These are phyloP conservation scores for Ogataea wickerhamii DNA, from an alignment of 805 yeast species.

Conservation along the genomic window DNA sequence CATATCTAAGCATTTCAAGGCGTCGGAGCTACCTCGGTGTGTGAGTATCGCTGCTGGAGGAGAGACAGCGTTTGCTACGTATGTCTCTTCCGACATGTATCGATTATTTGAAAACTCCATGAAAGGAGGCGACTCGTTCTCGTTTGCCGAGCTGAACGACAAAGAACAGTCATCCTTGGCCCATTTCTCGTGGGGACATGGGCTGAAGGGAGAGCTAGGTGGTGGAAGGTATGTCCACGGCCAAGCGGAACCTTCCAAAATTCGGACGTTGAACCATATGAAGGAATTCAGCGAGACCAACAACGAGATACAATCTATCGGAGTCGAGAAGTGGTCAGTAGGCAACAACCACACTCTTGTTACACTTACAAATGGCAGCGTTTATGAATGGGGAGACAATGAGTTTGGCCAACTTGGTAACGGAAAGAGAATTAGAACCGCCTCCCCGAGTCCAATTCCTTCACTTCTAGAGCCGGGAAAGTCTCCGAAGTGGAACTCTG, in stretches of 20 bases:
- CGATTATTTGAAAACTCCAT: slow-evolving; percentile 33
- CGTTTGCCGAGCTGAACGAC: slow-evolving; percentile 19
- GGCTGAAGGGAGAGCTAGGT: slow-evolving; percentile 84
- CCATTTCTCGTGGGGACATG: slow-evolving; percentile 73
- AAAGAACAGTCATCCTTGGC: slow-evolving; percentile 30
- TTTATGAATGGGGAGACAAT: slow-evolving; percentile 81
- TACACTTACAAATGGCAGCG: slow-evolving; percentile 58
- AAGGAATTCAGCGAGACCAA: slow-evolving; percentile 52
- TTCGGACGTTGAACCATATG: slow-evolving; percentile 46
- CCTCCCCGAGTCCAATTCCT: slow-evolving; percentile 54
- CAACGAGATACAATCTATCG: slow-evolving; percentile 40
- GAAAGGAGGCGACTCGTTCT: slow-evolving; percentile 13
- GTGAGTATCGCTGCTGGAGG: slow-evolving; percentile 65
- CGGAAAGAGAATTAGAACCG: slow-evolving; percentile 62
- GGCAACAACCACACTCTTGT: slow-evolving; percentile 67
- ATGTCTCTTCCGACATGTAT: slow-evolving; percentile 35
- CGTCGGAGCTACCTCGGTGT: slow-evolving; percentile 44
- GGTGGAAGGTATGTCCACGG: slow-evolving; percentile 72
- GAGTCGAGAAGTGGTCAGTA: slow-evolving; percentile 49
- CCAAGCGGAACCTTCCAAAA: slow-evolving; percentile 59
- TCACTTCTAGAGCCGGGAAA: slow-evolving; percentile 53
- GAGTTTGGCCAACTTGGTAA: slow-evolving; percentile 80
- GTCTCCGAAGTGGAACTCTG: slow-evolving; percentile 19
- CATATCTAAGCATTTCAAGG: slow-evolving; percentile 37
- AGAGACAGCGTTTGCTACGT: slow-evolving; percentile 54